phyloP scores from a whole-genome alignment of 2,329 filamentous ascomycete genomes.

The Xylaria sp. region DNA sequence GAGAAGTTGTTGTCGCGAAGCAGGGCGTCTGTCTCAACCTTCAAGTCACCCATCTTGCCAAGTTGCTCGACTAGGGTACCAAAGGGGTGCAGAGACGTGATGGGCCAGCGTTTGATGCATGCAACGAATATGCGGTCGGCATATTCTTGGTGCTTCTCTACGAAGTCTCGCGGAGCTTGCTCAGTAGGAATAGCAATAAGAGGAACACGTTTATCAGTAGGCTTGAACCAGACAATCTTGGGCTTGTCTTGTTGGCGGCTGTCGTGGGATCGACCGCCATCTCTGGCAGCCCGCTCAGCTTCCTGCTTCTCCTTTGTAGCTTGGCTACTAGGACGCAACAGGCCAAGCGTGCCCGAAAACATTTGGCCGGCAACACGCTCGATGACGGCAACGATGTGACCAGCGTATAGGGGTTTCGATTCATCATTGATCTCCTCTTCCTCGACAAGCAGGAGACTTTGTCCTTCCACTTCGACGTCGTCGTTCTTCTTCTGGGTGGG shows the following conservation, averaged over 20 bases:
- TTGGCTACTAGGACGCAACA: slow-evolving; percentile 94
- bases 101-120: slow-evolving; percentile 99
- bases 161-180: slow-evolving; percentile 95
- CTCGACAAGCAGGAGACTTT: slow-evolving; percentile 93
- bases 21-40: slow-evolving; percentile 96
- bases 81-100: slow-evolving; percentile 98
- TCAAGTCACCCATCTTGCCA: slow-evolving; percentile 94
- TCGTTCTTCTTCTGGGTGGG: slow-evolving; percentile 99
- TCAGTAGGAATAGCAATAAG: slow-evolving; percentile 98
- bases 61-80: slow-evolving; percentile 97
- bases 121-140: slow-evolving; percentile 98
- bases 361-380: slow-evolving; percentile 97
- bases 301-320: slow-evolving; percentile 99
- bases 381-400: slow-evolving; percentile 95
- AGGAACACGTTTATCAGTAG: slow-evolving; percentile 97
- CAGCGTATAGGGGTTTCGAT: slow-evolving; percentile 94
- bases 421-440: slow-evolving; percentile 99
- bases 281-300: slow-evolving; percentile 88
- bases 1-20: slow-evolving; percentile 98
- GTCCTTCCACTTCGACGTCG: slow-evolving; percentile 97
- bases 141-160: slow-evolving; percentile 97
- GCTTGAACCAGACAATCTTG: slow-evolving; percentile 99
- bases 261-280: slow-evolving; percentile 78
- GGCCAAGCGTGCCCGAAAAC: slow-evolving; percentile 95
- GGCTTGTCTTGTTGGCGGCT: slow-evolving; percentile 92